These are phyloP conservation scores for Chlorella sp. DNA, from an alignment of 139 green algal species.

Conservation along the genomic window DNA sequence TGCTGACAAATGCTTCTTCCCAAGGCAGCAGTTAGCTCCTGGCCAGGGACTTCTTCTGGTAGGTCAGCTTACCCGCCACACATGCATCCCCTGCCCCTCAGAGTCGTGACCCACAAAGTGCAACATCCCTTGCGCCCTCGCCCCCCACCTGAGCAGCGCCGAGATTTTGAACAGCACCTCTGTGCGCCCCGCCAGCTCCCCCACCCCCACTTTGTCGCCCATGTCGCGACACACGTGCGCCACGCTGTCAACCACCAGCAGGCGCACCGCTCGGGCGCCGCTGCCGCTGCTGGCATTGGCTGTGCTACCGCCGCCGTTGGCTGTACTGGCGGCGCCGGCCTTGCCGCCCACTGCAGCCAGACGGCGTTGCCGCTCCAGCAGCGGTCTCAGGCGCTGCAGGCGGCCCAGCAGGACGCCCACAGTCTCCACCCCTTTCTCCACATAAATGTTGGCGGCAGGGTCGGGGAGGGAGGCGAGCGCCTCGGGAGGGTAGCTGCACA, in stretches of 20 bases:
- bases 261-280: conserved; percentile 37
- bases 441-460: conserved; percentile 55
- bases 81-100: background rate
- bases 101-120: background rate
- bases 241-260: conserved; percentile 84
- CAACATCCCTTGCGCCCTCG: background rate
- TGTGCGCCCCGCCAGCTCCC: conserved; percentile 55
- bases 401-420: conserved; percentile 50
- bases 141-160: conserved; percentile 52
- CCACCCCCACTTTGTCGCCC: conserved; percentile 4
- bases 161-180: conserved; percentile 68
- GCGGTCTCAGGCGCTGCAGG: conserved; percentile 37
- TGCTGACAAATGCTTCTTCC: too few species aligned
- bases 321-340: background rate
- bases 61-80: background rate
- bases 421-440: conserved; percentile 55
- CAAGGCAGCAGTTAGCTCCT: too few species aligned
- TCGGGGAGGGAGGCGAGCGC: conserved; percentile 19
- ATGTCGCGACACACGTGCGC: conserved; percentile 73
- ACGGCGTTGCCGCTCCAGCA: conserved; percentile 12
- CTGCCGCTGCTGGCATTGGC: background rate
- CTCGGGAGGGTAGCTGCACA: conserved; percentile 19
- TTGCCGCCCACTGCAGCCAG: background rate
- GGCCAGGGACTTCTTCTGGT: too few species aligned
- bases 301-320: background rate